Conservation (phyloP, 768 basidiomycete species). For the Hygrophoropsis aurantiaca region DNA sequence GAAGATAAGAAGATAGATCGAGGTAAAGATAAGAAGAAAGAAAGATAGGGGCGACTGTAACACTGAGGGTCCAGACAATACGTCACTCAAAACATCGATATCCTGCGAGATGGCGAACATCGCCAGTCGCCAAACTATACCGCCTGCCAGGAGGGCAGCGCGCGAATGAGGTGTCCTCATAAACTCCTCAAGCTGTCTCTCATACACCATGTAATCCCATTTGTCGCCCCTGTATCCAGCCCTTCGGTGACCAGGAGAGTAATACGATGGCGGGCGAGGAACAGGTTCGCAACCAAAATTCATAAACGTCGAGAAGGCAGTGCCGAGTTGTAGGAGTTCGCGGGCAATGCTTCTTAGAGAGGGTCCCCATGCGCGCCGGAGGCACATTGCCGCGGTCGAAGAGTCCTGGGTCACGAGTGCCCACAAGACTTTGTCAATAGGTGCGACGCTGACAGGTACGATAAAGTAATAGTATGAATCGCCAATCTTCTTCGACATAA, state of each 20-base stretch:
- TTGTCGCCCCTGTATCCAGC: neutral
- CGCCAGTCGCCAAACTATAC: slow-evolving; percentile 1
- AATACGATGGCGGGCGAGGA: neutral
- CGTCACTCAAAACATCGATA: no score
- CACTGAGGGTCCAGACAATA: no score
- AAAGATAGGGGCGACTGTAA: no score
- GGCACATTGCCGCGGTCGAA: slow-evolving; percentile 1
- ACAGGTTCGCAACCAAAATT: neutral
- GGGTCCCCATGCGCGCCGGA: neutral
- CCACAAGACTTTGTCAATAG: no score
- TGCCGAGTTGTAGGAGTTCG: neutral
- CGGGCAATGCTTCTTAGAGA: neutral
- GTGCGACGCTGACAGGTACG: no score
- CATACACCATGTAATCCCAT: neutral
- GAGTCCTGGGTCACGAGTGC: neutral
- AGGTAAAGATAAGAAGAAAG: no score
- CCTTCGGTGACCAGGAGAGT: neutral
- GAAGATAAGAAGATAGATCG: no score
- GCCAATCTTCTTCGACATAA: no score
- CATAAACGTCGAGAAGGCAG: neutral
- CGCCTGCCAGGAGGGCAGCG: neutral
- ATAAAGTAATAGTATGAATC: neutral
- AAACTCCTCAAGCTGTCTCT: neutral
- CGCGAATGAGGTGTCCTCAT: neutral
- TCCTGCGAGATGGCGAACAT: no score